Conservation (phyloP, 1,284 basidiomycete species). For the Wallemia hederae region DNA sequence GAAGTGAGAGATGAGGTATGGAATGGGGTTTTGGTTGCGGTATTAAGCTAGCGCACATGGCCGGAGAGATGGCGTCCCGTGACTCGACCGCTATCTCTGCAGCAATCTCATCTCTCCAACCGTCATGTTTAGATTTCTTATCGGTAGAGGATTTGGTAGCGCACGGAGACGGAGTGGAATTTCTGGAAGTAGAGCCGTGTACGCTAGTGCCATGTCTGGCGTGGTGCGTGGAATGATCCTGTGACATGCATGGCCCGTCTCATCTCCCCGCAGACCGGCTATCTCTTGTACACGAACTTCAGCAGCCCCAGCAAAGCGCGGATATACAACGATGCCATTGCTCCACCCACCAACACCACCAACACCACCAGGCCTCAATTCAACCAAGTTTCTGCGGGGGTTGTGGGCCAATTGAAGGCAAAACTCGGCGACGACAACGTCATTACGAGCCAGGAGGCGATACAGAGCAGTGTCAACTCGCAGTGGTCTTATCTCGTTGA, state of each 20-base stretch:
- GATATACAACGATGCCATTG: not conserved
- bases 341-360: not conserved
- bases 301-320: not conserved
- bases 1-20: no score
- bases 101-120: not conserved
- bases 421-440: not conserved
- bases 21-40: no score
- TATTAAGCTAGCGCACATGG: no score
- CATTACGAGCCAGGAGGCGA: not conserved
- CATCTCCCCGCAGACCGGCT: not conserved
- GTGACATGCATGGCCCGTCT: not conserved
- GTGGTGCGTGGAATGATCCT: not conserved
- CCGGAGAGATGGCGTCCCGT: no score
- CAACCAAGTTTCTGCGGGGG: not conserved
- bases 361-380: no score
- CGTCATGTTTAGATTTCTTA: not conserved
- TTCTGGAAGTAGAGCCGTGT: not conserved
- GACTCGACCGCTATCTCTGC: no score
- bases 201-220: not conserved
- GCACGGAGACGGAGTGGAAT: not conserved
- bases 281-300: not conserved
- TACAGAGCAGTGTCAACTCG: not conserved
- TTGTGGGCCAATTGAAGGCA: not conserved
- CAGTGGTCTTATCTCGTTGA: not conserved
- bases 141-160: not conserved